These are phyloP conservation scores for Neonothopanus nambi DNA, from an alignment of 1,284 basidiomycete genomes.

Conservation along the genomic window DNA sequence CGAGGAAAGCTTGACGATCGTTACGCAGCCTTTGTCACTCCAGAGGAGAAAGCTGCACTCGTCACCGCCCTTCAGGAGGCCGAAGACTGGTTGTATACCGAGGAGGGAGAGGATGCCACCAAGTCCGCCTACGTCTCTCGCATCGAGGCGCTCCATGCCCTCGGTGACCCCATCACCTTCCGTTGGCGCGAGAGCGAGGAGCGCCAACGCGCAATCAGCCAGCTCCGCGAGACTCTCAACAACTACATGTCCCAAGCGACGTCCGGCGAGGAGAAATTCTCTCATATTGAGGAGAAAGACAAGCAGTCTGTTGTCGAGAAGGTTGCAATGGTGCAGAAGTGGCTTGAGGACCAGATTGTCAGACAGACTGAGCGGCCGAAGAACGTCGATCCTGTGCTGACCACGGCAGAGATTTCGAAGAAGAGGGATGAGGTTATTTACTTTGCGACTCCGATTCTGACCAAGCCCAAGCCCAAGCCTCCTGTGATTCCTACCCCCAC, in stretches of 20 bases:
- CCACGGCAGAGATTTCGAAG: constrained; percentile 79
- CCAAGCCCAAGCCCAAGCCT: constrained; percentile 85
- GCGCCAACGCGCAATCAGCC: constrained; percentile 67
- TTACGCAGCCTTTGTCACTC: constrained; percentile 72
- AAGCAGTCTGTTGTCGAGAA: constrained; percentile 82
- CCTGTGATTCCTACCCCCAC: constrained; percentile 48
- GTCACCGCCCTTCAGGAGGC: constrained; percentile 69
- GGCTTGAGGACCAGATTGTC: constrained; percentile 89
- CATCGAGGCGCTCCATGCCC: constrained; percentile 76
- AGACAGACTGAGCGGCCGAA: constrained; percentile 85
- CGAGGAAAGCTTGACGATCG: constrained; percentile 89
- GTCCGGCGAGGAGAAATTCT: constrained; percentile 78
- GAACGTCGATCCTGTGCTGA: constrained; percentile 84
- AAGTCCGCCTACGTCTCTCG: constrained; percentile 87
- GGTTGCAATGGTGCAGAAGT: constrained; percentile 82
- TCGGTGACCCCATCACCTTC: constrained; percentile 83
- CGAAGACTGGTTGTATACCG: constrained; percentile 94
- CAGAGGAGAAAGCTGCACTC: constrained; percentile 77
- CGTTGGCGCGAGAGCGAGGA: constrained; percentile 84
- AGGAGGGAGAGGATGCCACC: constrained; percentile 92
- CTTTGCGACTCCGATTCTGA: constrained; percentile 81
- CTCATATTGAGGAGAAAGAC: constrained; percentile 88
- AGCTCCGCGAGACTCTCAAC: constrained; percentile 84
- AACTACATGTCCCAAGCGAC: constrained; percentile 81
- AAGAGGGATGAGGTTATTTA: constrained; percentile 88